Evolutionary conservation across 305 asterid species (phyloP).

Genomic region (Caryopteris hybrid): DNA sequence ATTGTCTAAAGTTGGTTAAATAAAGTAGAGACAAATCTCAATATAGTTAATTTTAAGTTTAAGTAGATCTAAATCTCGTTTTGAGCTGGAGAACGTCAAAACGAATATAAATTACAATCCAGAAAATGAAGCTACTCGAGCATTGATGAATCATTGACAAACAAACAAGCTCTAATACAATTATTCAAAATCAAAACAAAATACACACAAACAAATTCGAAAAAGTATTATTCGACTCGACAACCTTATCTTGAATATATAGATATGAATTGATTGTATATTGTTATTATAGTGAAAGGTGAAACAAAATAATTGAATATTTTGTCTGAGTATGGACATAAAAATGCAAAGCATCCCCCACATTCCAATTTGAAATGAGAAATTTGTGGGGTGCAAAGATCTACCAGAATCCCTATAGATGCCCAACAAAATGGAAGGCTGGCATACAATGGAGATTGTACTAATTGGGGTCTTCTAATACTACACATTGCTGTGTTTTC

Average conservation of each 20-base stretch:
- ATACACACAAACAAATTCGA: neutral
- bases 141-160: too few species aligned
- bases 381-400: constrained; percentile 17
- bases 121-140: too few species aligned
- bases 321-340: too few species aligned
- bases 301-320: constrained; percentile 15
- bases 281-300: neutral
- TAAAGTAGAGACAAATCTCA: too few species aligned
- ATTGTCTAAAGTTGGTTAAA: too few species aligned
- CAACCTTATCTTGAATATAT: neutral
- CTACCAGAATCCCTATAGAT: constrained; percentile 24
- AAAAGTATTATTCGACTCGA: neutral
- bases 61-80: too few species aligned
- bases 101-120: too few species aligned
- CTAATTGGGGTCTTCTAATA: constrained; percentile 3
- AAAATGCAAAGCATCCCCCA: too few species aligned
- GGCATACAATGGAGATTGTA: constrained; percentile 11
- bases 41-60: too few species aligned
- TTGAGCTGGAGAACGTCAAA: too few species aligned
- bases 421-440: constrained; percentile 25
- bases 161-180: too few species aligned
- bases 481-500: neutral
- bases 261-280: neutral
- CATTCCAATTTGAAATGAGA: constrained; percentile 4
- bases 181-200: neutral